These are phyloP conservation scores for Fusarium drepaniforme DNA, from an alignment of 2,329 filamentous ascomycete genomes.

Conservation along the genomic window DNA sequence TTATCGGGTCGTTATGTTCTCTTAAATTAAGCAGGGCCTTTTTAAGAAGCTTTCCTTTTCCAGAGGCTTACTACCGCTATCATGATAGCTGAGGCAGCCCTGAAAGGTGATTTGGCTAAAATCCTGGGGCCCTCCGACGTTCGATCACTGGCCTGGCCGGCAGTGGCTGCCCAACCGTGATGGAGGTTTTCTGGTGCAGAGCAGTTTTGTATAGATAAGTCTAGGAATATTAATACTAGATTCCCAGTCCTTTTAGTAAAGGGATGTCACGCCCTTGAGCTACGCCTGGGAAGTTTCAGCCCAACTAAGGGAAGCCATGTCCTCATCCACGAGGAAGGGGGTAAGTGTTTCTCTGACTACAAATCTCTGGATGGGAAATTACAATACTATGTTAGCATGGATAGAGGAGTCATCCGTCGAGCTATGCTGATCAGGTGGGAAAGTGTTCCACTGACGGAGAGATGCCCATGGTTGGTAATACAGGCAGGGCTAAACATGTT, in stretches of 20 bases:
- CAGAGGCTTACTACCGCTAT: not conserved
- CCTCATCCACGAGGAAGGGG: not conserved
- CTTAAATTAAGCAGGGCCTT: not conserved
- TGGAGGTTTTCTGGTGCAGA: not conserved
- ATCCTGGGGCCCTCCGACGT: not conserved
- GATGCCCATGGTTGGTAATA: conserved; percentile 1
- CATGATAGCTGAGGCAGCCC: not conserved
- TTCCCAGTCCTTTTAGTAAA: not conserved
- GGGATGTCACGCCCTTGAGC: not conserved
- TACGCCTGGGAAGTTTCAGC: not conserved
- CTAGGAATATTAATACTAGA: not conserved
- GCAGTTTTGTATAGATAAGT: not conserved
- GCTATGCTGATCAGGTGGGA: not conserved
- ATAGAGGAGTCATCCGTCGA: not conserved
- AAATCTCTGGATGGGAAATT: not conserved
- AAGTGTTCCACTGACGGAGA: conserved; percentile 3
- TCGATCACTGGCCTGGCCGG: not conserved
- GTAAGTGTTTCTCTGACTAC: not conserved
- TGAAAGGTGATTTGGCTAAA: not conserved
- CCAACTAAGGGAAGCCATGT: not conserved
- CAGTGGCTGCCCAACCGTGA: not conserved
- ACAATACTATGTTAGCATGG: not conserved
- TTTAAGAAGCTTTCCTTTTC: not conserved
- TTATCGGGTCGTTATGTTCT: not conserved
- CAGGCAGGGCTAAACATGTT: conserved; percentile 11